Percentiles rank a stretch among this genome's conserved stretches.
Evolutionary conservation across 2,329 filamentous ascomycete species (phyloP).

Genomic region (Cordyceps cateniannulata): DNA sequence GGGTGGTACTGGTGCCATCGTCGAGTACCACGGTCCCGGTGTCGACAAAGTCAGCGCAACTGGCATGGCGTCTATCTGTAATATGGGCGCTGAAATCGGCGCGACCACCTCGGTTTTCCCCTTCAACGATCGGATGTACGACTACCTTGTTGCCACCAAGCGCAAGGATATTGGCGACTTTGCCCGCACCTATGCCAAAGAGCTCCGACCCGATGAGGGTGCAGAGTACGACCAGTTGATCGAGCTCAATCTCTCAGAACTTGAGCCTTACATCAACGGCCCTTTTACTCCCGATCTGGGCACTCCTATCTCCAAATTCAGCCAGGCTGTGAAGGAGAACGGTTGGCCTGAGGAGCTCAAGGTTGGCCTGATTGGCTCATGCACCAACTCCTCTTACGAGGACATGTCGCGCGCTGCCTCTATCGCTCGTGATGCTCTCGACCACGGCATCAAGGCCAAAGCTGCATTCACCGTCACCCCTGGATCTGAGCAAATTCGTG

Average conservation of each 20-base stretch:
- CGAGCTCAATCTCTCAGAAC: conserved; percentile 89
- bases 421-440: conserved; percentile 83
- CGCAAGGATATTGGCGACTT: conserved; percentile 87
- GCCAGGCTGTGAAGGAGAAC: conserved; percentile 87
- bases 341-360: conserved; percentile 95
- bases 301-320: conserved; percentile 96
- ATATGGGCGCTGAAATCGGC: conserved; percentile 67
- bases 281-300: conserved; percentile 98
- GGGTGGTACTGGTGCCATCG: conserved; percentile 89
- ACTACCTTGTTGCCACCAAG: conserved; percentile 90
- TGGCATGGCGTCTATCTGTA: conserved; percentile 54
- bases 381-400: conserved; percentile 83
- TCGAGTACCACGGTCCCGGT: conserved; percentile 69
- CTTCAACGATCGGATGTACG: conserved; percentile 97
- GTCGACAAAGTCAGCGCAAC: conserved; percentile 62
- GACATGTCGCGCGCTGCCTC: conserved; percentile 93
- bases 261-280: conserved; percentile 98
- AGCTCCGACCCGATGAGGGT: conserved; percentile 81
- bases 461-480: conserved; percentile 90
- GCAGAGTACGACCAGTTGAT: conserved; percentile 94
- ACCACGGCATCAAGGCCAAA: conserved; percentile 92
- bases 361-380: conserved; percentile 94
- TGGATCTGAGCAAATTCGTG: conserved; percentile 93
- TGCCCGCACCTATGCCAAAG: conserved; percentile 73
- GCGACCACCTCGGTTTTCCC: conserved; percentile 94